Evolutionary conservation across 371 early-diverging fungal genomes (phyloP).

Genomic region (Syncephalastrum racemosum): DNA sequence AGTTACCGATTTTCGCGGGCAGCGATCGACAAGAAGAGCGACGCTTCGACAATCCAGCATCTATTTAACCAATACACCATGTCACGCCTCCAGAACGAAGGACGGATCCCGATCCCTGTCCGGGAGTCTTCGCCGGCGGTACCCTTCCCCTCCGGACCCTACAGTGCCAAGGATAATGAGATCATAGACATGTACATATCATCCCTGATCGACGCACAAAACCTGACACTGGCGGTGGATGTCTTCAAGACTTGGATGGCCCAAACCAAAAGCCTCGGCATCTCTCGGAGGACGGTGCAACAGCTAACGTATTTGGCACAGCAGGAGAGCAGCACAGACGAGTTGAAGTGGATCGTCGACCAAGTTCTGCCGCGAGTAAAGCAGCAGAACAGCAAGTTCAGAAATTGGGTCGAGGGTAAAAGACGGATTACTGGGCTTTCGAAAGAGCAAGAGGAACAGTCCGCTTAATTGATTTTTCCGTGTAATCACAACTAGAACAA

Average conservation of each 20-base stretch:
- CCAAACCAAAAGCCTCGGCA: constrained; percentile 12
- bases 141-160: constrained; percentile 49
- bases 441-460: too few species aligned
- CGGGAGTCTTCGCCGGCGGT: constrained; percentile 28
- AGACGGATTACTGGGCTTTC: neutral
- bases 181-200: constrained; percentile 44
- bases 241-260: constrained; percentile 31
- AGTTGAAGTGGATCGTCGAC: constrained; percentile 17
- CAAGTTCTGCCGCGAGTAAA: constrained; percentile 13
- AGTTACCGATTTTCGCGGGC: too few species aligned
- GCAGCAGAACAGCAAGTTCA: constrained; percentile 10
- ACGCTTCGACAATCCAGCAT: constrained; percentile 15
- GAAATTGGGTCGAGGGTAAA: constrained; percentile 2
- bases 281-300: neutral
- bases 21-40: neutral
- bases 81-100: constrained; percentile 36
- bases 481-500: neutral
- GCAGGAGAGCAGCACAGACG: constrained; percentile 12
- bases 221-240: constrained; percentile 41
- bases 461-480: too few species aligned
- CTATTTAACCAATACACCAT: constrained; percentile 44
- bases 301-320: constrained; percentile 17
- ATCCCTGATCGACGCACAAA: constrained; percentile 36
- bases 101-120: constrained; percentile 44
- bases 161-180: constrained; percentile 31